These are phyloP conservation scores for Penicillium crystallinum DNA, from an alignment of 495 filamentous ascomycete species.

Conservation along the genomic window DNA sequence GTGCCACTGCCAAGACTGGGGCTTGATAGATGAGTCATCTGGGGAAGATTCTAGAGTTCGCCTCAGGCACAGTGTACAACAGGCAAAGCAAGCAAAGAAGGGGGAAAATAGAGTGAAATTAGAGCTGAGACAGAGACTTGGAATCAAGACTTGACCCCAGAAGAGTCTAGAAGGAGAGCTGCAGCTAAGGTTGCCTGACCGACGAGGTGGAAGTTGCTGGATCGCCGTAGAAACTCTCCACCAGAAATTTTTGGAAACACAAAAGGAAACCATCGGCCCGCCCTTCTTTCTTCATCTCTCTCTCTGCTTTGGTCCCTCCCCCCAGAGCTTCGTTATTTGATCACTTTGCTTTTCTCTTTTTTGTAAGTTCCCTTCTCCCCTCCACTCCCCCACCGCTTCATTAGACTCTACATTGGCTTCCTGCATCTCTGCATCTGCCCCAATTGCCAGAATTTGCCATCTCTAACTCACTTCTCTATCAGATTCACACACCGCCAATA, in stretches of 20 bases:
- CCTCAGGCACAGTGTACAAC: background rate
- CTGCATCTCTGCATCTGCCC: background rate
- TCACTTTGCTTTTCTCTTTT: constrained; percentile 12
- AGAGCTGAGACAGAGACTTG: background rate
- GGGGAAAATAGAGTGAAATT: background rate
- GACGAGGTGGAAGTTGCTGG: constrained; percentile 43
- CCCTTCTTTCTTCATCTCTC: constrained; percentile 16
- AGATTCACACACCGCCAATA: constrained; percentile 45
- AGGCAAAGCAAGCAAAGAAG: background rate
- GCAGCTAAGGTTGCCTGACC: constrained; percentile 18
- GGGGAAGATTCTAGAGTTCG: constrained; percentile 7
- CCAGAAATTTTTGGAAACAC: constrained; percentile 32
- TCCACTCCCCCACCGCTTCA: background rate
- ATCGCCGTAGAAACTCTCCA: constrained; percentile 41
- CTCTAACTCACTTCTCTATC: constrained; percentile 3
- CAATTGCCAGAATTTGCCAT: background rate
- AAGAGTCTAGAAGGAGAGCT: constrained; percentile 26
- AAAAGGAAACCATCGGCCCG: constrained; percentile 24
- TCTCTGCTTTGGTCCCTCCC: constrained; percentile 20
- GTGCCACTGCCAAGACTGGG: background rate
- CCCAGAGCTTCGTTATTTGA: constrained; percentile 13
- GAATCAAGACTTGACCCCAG: background rate
- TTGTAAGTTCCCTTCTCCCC: constrained; percentile 5
- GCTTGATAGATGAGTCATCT: background rate
- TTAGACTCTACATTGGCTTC: background rate